Conservation (phyloP, 148 eudicot species). For the Camellia japonica region DNA sequence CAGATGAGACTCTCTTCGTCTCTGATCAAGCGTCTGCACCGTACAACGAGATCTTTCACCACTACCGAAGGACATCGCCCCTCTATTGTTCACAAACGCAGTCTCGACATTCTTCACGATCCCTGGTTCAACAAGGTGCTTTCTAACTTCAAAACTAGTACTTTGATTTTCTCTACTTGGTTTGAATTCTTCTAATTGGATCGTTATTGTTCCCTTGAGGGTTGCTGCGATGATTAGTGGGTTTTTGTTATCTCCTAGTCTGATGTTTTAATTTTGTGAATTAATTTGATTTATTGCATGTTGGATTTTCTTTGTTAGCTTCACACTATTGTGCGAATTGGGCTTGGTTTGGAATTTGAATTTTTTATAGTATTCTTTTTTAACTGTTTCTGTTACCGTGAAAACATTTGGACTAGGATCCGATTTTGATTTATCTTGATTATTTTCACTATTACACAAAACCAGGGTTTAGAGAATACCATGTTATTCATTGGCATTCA, state of each 20-base stretch:
- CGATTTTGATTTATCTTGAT: background rate
- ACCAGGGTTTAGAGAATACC: background rate
- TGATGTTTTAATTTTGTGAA: background rate
- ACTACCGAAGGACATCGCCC: slow-evolving; percentile 95
- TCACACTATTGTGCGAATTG: background rate
- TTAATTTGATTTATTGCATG: background rate
- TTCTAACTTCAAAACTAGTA: background rate
- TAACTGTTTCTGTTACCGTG: background rate
- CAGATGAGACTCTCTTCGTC: slow-evolving; percentile 53
- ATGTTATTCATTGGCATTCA: background rate
- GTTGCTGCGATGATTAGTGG: background rate
- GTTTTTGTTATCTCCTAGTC: background rate
- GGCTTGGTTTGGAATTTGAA: background rate
- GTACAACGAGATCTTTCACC: slow-evolving; percentile 57
- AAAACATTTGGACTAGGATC: background rate
- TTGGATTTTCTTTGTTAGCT: background rate
- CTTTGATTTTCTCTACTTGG: background rate
- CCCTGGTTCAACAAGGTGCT: slow-evolving; percentile 96
- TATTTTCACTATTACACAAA: background rate
- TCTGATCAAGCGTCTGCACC: slow-evolving; percentile 46
- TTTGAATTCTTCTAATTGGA: background rate
- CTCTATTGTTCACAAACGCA: slow-evolving; percentile 76
- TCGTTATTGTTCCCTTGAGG: background rate
- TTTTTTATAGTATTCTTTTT: background rate
- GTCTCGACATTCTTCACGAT: slow-evolving; percentile 95